Conservation (phyloP, 2,329 filamentous ascomycete species). For the Exserohilum rostratum region DNA sequence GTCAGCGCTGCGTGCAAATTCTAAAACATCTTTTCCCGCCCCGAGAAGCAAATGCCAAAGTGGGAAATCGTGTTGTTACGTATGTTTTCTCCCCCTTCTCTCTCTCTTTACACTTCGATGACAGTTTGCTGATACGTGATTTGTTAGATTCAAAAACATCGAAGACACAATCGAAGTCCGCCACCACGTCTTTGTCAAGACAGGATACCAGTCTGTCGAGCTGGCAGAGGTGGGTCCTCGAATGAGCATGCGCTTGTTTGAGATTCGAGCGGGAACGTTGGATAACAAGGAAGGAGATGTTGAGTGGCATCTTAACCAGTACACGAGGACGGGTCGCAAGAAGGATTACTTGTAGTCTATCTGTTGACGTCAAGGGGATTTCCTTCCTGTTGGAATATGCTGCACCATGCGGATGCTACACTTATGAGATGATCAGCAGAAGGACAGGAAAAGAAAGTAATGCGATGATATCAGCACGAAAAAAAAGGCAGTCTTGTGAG, state of each 20-base stretch:
- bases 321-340: constrained; percentile 90
- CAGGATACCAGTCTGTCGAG: constrained; percentile 80
- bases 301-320: constrained; percentile 96
- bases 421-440: not conserved
- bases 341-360: constrained; percentile 82
- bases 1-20: constrained; percentile 83
- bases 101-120: not conserved
- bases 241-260: constrained; percentile 97
- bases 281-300: constrained; percentile 95
- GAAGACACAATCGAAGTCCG: constrained; percentile 88
- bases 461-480: not conserved
- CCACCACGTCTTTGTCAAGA: constrained; percentile 93
- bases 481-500: not conserved
- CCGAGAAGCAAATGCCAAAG: constrained; percentile 75
- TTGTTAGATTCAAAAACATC: constrained; percentile 70
- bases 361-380: not conserved
- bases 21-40: constrained; percentile 95
- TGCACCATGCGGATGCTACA: not conserved
- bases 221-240: constrained; percentile 65
- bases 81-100: not conserved
- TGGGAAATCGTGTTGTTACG: constrained; percentile 80
- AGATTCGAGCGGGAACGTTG: constrained; percentile 87
- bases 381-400: not conserved
- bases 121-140: not conserved
- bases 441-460: not conserved